A percentile compares a stretch with the other conserved stretches of the same genome.
Conservation (phyloP, 164 flowering plant species). For the Liriodendron chinense region DNA sequence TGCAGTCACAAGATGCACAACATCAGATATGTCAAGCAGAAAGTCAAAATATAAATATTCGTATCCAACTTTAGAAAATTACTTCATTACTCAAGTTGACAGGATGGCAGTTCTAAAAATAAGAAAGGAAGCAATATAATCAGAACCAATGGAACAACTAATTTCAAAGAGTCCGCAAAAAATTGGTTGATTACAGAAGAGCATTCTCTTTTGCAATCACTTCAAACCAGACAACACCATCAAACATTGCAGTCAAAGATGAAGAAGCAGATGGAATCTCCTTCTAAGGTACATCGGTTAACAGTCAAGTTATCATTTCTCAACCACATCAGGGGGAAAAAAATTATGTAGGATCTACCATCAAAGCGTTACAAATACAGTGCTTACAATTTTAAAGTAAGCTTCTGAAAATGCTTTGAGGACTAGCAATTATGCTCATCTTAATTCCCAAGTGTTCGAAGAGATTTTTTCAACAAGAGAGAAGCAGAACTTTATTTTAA, state of each 20-base stretch:
- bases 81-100: not conserved
- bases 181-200: not conserved
- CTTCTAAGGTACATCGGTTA: no score
- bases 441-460: no score
- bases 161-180: not conserved
- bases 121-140: not conserved
- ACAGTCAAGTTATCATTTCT: no score
- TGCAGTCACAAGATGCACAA: slow-evolving; percentile 22
- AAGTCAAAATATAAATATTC: slow-evolving; percentile 3
- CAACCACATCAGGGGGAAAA: no score
- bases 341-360: no score
- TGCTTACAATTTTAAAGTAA: no score
- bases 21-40: slow-evolving; percentile 10
- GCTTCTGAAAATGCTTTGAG: no score
- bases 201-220: not conserved
- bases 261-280: no score
- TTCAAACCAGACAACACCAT: not conserved
- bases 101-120: not conserved
- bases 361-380: no score
- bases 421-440: no score
- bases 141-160: not conserved
- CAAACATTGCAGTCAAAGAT: not conserved
- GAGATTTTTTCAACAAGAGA: no score
- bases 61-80: not conserved
- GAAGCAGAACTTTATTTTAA: no score